These are phyloP conservation scores for Artemisia argyi DNA, from an alignment of 129 eudicot genomes.

Conservation along the genomic window DNA sequence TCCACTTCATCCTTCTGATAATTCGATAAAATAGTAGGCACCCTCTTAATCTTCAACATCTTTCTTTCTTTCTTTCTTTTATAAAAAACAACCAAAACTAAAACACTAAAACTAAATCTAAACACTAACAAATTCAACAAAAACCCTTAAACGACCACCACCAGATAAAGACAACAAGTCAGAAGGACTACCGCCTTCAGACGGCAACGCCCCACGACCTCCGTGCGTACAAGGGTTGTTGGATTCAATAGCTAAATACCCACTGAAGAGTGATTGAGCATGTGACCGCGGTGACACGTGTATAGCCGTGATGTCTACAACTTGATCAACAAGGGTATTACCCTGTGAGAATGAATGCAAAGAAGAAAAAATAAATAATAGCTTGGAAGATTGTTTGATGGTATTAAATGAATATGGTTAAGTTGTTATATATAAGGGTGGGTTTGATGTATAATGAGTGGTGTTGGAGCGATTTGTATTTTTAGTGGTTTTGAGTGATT, in stretches of 20 bases:
- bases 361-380: background rate
- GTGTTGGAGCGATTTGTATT: conserved; percentile 17
- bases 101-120: conserved; percentile 21
- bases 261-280: conserved; percentile 48
- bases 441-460: background rate
- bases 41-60: conserved; percentile 93
- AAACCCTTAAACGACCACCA: conserved; percentile 64
- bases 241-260: conserved; percentile 24
- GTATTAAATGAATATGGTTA: too few relatives aligned
- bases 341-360: conserved; percentile 24
- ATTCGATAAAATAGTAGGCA: conserved; percentile 92
- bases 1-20: conserved; percentile 96
- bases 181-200: conserved; percentile 99
- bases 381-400: background rate
- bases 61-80: background rate
- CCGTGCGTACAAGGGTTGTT: conserved; percentile 92
- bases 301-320: conserved; percentile 86
- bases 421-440: too few relatives aligned
- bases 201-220: conserved; percentile 97
- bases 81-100: background rate
- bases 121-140: conserved; percentile 5
- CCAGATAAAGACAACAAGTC: conserved; percentile 98
- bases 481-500: conserved; percentile 34
- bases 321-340: conserved; percentile 51
- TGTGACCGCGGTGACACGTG: conserved; percentile 50